phyloP scores from a whole-genome alignment of 208 protist species.

The Trypanosoma mega region DNA sequence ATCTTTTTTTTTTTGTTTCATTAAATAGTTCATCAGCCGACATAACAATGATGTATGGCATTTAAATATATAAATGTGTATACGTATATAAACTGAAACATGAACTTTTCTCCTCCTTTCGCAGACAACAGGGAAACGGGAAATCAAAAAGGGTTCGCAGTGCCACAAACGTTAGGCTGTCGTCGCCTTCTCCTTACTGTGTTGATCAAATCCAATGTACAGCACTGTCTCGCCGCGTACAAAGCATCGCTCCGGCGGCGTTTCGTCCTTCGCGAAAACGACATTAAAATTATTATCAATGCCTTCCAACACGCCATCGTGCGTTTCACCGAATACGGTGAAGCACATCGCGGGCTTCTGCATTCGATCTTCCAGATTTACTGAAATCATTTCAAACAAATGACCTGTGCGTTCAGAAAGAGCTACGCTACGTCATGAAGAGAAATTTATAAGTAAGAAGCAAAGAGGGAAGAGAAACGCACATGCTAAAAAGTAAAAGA shows the following conservation, averaged over 20 bases:
- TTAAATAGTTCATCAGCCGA: too few species aligned
- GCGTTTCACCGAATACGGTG: slow-evolving; percentile 51
- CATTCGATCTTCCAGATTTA: slow-evolving; percentile 51
- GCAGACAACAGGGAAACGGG: neutral
- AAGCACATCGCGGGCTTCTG: slow-evolving; percentile 54
- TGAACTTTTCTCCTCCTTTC: too few species aligned
- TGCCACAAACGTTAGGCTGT: neutral
- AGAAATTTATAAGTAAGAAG: slow-evolving; percentile 16
- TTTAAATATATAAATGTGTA: neutral
- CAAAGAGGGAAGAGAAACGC: too few species aligned
- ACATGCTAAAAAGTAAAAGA: too few species aligned
- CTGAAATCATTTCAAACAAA: slow-evolving; percentile 42
- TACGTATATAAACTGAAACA: neutral
- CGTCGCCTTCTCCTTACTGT: neutral
- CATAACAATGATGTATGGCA: too few species aligned
- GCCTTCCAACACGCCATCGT: slow-evolving; percentile 50
- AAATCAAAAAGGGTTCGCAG: neutral
- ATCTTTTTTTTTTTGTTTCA: too few species aligned
- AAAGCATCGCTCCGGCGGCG: slow-evolving; percentile 35
- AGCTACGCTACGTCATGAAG: neutral
- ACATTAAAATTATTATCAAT: slow-evolving; percentile 71
- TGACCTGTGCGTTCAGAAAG: too few species aligned
- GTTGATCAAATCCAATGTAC: slow-evolving; percentile 62
- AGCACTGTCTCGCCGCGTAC: slow-evolving; percentile 77
- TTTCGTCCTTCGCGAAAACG: slow-evolving; percentile 28